A percentile compares a stretch with the other conserved stretches of the same genome.
These are phyloP conservation scores for Carex arenaria DNA, from an alignment of 202 grass and related monocot genomes.

Conservation along the genomic window DNA sequence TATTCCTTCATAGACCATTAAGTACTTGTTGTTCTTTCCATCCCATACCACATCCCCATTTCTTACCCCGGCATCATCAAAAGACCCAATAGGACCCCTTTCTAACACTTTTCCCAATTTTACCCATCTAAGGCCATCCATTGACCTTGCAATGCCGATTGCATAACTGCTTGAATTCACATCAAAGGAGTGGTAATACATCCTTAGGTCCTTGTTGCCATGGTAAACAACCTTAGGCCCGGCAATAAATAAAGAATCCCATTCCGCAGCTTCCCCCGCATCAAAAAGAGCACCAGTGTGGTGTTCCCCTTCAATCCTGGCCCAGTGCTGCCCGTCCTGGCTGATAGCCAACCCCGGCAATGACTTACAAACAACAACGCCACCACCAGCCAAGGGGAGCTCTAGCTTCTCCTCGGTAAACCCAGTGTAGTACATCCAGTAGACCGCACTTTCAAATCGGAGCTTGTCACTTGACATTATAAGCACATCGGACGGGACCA, in stretches of 20 bases:
- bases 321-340: conserved; percentile 80
- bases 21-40: conserved; percentile 31
- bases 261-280: conserved; percentile 29
- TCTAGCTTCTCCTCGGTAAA: conserved; percentile 44
- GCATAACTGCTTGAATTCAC: conserved; percentile 31
- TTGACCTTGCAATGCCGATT: conserved; percentile 61
- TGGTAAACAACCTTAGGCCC: conserved; percentile 66
- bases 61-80: conserved; percentile 54
- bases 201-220: conserved; percentile 56
- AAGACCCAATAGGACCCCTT: conserved; percentile 37
- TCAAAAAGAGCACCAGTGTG: conserved; percentile 66
- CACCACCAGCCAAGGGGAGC: conserved; percentile 17
- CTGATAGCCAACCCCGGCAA: conserved; percentile 72
- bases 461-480: conserved; percentile 44
- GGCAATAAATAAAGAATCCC: conserved; percentile 45
- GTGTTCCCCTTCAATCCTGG: conserved; percentile 72
- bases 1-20: conserved; percentile 78
- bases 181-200: conserved; percentile 91
- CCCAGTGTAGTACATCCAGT: conserved; percentile 88
- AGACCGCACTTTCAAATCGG: conserved; percentile 40
- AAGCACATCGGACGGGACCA: conserved; percentile 63
- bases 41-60: conserved; percentile 60
- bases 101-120: conserved; percentile 51
- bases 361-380: conserved; percentile 23
- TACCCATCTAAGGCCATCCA: conserved; percentile 63